A percentile compares a stretch with the other conserved stretches of the same genome.
Evolutionary conservation across 441 rosid species (phyloP).

Genomic region (Iberis amara): DNA sequence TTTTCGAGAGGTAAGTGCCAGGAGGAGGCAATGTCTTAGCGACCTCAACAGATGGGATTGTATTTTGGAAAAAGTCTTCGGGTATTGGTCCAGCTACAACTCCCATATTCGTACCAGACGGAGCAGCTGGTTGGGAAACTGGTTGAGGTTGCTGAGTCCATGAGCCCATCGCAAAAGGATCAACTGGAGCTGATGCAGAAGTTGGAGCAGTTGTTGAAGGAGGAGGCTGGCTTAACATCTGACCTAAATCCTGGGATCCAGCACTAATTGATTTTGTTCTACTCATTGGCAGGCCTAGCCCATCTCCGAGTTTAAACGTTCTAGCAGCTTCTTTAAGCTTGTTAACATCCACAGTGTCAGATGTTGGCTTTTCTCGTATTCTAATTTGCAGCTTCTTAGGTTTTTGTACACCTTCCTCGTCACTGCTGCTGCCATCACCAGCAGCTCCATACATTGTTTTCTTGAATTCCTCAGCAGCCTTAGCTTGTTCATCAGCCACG

Average conservation of each 20-base stretch:
- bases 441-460: constrained; percentile 75
- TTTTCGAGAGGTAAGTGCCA: constrained; percentile 73
- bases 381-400: constrained; percentile 71
- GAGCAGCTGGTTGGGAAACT: constrained; percentile 53
- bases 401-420: constrained; percentile 79
- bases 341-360: constrained; percentile 74
- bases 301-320: constrained; percentile 80
- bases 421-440: constrained; percentile 92
- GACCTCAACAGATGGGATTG: constrained; percentile 80
- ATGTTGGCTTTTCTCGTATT: constrained; percentile 85
- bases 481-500: constrained; percentile 78
- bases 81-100: constrained; percentile 69
- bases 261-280: constrained; percentile 62
- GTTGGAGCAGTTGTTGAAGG: constrained; percentile 35
- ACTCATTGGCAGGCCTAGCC: constrained; percentile 61
- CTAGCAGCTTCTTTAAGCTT: constrained; percentile 93
- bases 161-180: constrained; percentile 63
- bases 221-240: constrained; percentile 47
- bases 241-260: constrained; percentile 65
- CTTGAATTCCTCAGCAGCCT: constrained; percentile 98
- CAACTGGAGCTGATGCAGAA: constrained; percentile 51
- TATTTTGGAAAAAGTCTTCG: constrained; percentile 91
- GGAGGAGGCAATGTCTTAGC: constrained; percentile 82
- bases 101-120: constrained; percentile 37
- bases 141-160: constrained; percentile 44